Conservation (phyloP, 768 basidiomycete genomes). For the Kwoniella dejecticola region DNA sequence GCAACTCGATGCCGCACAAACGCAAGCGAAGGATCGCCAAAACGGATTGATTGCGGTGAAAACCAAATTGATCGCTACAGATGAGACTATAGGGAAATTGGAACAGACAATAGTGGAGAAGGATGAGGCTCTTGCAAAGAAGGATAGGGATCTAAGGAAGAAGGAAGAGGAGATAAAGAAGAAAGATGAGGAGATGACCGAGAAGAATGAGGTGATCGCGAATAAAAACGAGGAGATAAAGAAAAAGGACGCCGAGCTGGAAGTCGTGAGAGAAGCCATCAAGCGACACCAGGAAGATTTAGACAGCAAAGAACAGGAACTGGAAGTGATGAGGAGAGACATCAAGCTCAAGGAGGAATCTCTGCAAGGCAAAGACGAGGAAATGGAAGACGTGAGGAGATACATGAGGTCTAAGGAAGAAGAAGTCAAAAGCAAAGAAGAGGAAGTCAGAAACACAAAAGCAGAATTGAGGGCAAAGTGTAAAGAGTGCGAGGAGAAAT, state of each 20-base stretch:
- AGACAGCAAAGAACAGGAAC: not conserved
- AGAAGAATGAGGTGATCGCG: not conserved
- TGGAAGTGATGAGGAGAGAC: not conserved
- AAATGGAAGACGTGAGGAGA: not conserved
- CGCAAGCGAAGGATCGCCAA: not conserved
- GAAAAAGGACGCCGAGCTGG: not conserved
- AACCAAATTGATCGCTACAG: not conserved
- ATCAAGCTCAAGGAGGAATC: too few relatives aligned
- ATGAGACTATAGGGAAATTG: not conserved
- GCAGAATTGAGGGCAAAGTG: too few relatives aligned
- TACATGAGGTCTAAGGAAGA: constrained; percentile 23
- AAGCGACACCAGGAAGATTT: too few relatives aligned
- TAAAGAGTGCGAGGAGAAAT: constrained; percentile 40
- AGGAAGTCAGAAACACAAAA: constrained; percentile 50
- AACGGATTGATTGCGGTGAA: too few relatives aligned
- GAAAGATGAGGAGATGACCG: not conserved
- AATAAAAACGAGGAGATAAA: not conserved
- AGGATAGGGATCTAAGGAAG: too few relatives aligned
- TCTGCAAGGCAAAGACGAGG: not conserved
- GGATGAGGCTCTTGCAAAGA: too few relatives aligned
- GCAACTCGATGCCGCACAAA: not conserved
- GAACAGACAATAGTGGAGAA: not conserved
- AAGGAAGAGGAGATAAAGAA: too few relatives aligned
- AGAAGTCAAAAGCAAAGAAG: constrained; percentile 53
- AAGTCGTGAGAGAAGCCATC: not conserved